These are phyloP conservation scores for Quambalaria eucalypti DNA, from an alignment of 1,284 basidiomycete species.

Conservation along the genomic window DNA sequence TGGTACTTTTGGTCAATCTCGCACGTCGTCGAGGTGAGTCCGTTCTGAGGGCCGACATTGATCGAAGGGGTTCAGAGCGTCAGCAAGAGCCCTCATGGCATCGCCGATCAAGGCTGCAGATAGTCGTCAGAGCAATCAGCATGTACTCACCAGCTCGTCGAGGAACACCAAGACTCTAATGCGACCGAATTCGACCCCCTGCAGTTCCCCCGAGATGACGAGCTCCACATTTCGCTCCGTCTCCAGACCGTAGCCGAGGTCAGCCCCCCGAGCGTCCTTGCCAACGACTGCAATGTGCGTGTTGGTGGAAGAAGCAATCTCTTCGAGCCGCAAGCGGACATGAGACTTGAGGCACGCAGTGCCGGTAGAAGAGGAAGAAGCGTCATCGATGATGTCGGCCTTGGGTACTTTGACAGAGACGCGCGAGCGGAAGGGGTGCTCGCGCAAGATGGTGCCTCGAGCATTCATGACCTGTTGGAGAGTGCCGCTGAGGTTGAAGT, in stretches of 20 bases:
- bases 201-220: slow-evolving; percentile 72
- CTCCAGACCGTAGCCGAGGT: slow-evolving; percentile 62
- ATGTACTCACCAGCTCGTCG: slow-evolving; percentile 59
- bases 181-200: slow-evolving; percentile 82
- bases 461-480: slow-evolving; percentile 89
- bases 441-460: slow-evolving; percentile 76
- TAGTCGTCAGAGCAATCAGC: neutral
- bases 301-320: slow-evolving; percentile 76
- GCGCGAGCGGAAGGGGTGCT: slow-evolving; percentile 75
- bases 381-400: slow-evolving; percentile 65
- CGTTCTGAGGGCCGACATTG: slow-evolving; percentile 11
- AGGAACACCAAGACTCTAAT: slow-evolving; percentile 84
- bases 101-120: neutral
- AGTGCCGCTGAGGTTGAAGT: slow-evolving; percentile 80
- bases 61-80: too few species aligned
- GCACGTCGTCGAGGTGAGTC: slow-evolving; percentile 72
- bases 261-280: slow-evolving; percentile 26
- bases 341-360: slow-evolving; percentile 68
- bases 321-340: slow-evolving; percentile 76
- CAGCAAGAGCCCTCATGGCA: too few species aligned
- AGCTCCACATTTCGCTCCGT: slow-evolving; percentile 86
- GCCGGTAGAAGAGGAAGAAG: slow-evolving; percentile 9
- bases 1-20: slow-evolving; percentile 95
- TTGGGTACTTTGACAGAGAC: slow-evolving; percentile 78
- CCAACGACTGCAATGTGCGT: slow-evolving; percentile 73